Evolutionary conservation across 345 rosid species (phyloP), one percentile per base, ranked within the genome.

Genomic region (Eutrema japonicum): DNA sequence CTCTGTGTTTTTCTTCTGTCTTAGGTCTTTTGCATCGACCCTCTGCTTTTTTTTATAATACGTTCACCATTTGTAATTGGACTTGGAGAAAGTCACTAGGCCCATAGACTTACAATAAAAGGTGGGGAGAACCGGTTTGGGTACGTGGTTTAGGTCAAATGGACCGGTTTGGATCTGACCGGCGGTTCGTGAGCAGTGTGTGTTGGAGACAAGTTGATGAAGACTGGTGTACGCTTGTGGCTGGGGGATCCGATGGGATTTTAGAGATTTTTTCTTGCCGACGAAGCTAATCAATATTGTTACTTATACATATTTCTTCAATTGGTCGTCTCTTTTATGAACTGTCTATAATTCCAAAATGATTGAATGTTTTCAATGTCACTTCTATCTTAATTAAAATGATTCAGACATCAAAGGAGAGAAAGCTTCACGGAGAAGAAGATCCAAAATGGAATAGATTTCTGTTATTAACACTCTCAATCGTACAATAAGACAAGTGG

Each of bases 51-150:
- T 18, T 18, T 18, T 18, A 18, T 18, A 0, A 18, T 18, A 18
- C 18, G 18, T 18, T 18, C 18, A 18, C 18, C 18, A 18, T 18
- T 18, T 18, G 18, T 18, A 18, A 18, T 18, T 18, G 18, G 18
- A 1, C 18, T 18, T 18, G 18, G 18, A 18, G 18, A 18, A 18
- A 18, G 18, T 18, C 18, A 18, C 18, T 18, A 18, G 1, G 18
- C 18, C 18, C 18, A 18, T 18, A 18, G 18, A 18, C 18, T 18
- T 18, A 18, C 18, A 18, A n/a, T n/a, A 85, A 58, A 74, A 80
- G 91, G 68, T 93, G 97, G 97, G 88, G 76, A 4, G 84, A 89
- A 53, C 96, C 97, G 61, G 76, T 93, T 35, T 93, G 97, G 96
- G 82, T 77, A 59, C 82, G 71, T 30, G 84, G 82, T 46, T 79